These are phyloP conservation scores for Aureoboletus auriporus DNA, from an alignment of 768 basidiomycete genomes.

Conservation along the genomic window DNA sequence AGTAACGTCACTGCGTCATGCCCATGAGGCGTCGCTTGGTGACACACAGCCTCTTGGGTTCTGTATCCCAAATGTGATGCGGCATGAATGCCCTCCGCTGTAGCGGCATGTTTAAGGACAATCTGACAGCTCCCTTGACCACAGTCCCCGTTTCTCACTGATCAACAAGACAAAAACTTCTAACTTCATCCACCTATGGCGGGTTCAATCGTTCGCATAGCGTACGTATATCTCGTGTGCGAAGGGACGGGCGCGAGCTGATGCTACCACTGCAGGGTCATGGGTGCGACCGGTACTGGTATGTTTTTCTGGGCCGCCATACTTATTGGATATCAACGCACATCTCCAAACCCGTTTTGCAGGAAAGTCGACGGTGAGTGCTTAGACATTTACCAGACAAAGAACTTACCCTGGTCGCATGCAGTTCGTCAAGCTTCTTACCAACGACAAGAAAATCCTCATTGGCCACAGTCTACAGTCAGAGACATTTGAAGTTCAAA, in stretches of 20 bases:
- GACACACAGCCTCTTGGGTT: too few species aligned
- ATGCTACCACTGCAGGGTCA: neutral
- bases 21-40: too few species aligned
- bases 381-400: neutral
- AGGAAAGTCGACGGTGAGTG: conserved; percentile 9
- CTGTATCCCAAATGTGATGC: too few species aligned
- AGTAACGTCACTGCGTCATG: too few species aligned
- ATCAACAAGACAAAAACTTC: too few species aligned
- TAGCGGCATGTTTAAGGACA: too few species aligned
- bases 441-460: neutral
- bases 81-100: too few species aligned
- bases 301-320: neutral
- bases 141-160: too few species aligned
- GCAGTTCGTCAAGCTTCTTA: conserved; percentile 7
- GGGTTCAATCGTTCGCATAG: neutral
- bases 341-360: neutral
- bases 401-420: neutral
- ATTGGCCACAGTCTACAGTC: conserved; percentile 6
- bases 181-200: neutral
- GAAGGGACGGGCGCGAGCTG: neutral
- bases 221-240: neutral
- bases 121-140: too few species aligned
- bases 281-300: conserved; percentile 5
- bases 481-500: conserved; percentile 1
- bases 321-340: neutral